A percentile compares a stretch with the other conserved stretches of the same genome.
Evolutionary conservation across 495 filamentous ascomycete genomes (phyloP).

Genomic region (Melanomma pulvis-pyrius): DNA sequence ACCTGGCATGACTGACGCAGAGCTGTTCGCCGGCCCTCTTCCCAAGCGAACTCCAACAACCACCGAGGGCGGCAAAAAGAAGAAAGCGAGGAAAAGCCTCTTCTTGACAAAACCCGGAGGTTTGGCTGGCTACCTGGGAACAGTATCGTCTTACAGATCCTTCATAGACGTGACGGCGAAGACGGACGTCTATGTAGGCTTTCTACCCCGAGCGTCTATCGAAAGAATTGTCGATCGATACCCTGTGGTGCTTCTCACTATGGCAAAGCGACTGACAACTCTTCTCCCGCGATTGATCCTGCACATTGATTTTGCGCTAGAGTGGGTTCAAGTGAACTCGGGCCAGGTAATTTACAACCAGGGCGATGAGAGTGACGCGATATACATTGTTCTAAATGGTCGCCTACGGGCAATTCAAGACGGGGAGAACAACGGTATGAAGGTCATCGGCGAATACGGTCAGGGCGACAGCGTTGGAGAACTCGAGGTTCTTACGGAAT

Average conservation of each 20-base stretch:
- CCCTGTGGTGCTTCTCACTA: conserved; percentile 87
- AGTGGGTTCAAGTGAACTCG: conserved; percentile 96
- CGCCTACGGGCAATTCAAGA: conserved; percentile 81
- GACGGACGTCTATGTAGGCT: conserved; percentile 98
- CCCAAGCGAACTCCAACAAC: conserved; percentile 54
- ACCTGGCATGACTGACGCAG: conserved; percentile 34
- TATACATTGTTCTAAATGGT: conserved; percentile 96
- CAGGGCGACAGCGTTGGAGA: conserved; percentile 98
- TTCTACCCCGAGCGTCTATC: conserved; percentile 81
- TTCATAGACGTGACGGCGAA: conserved; percentile 97
- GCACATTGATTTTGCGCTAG: conserved; percentile 96
- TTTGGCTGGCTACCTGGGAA: conserved; percentile 90
- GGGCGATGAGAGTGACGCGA: conserved; percentile 94
- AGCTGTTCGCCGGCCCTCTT: conserved; percentile 49
- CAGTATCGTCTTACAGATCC: conserved; percentile 89
- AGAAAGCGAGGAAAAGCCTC: conserved; percentile 66
- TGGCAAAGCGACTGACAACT: conserved; percentile 91
- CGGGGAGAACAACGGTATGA: conserved; percentile 75
- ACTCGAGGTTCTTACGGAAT: conserved; percentile 95
- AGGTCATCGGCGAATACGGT: conserved; percentile 88
- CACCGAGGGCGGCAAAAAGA: conserved; percentile 48
- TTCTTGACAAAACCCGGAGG: conserved; percentile 95
- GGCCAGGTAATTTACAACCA: conserved; percentile 94
- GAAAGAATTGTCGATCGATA: conserved; percentile 91
- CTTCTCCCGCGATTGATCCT: conserved; percentile 88